Evolutionary conservation across 495 filamentous ascomycete species (phyloP).

Genomic region (Tuber microsphaerosporum): DNA sequence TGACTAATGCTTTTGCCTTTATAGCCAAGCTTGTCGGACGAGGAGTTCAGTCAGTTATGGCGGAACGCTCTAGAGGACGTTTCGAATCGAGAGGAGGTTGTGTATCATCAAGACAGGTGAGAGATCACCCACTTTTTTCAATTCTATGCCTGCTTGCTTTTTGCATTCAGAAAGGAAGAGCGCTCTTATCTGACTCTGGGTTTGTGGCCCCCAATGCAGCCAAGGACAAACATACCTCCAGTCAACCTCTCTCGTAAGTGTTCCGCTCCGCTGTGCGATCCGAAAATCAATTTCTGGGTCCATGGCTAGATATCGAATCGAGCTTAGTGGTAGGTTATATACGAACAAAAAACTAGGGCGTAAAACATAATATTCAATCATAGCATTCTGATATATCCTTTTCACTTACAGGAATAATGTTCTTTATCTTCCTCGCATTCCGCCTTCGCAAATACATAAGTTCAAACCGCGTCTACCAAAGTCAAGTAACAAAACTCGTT

Average conservation of each 20-base stretch:
- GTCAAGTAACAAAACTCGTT: conserved; percentile 64
- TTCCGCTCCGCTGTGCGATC: conserved; percentile 83
- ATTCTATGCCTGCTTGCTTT: conserved; percentile 1
- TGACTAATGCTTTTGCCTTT: conserved; percentile 47
- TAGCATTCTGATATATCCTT: neutral
- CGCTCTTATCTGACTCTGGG: conserved; percentile 41
- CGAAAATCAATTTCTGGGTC: conserved; percentile 82
- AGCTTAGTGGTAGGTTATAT: conserved; percentile 48
- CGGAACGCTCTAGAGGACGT: conserved; percentile 79
- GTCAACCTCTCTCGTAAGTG: conserved; percentile 74
- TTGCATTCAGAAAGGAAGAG: conserved; percentile 16
- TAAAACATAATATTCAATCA: neutral
- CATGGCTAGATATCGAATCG: conserved; percentile 89
- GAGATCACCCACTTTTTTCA: conserved; percentile 42
- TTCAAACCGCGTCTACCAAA: conserved; percentile 41
- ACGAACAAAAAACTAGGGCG: neutral
- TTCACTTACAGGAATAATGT: conserved; percentile 54
- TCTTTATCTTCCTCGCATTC: conserved; percentile 47
- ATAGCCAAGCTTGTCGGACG: conserved; percentile 47
- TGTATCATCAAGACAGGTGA: conserved; percentile 67
- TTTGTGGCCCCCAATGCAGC: conserved; percentile 27
- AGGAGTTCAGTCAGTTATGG: conserved; percentile 92
- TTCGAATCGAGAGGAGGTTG: conserved; percentile 70
- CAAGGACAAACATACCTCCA: conserved; percentile 47
- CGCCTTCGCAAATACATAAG: conserved; percentile 54